Percentiles rank a stretch among this genome's conserved stretches.
phyloP scores from a whole-genome alignment of 768 basidiomycete species.

The Daedaleopsis nitida region DNA sequence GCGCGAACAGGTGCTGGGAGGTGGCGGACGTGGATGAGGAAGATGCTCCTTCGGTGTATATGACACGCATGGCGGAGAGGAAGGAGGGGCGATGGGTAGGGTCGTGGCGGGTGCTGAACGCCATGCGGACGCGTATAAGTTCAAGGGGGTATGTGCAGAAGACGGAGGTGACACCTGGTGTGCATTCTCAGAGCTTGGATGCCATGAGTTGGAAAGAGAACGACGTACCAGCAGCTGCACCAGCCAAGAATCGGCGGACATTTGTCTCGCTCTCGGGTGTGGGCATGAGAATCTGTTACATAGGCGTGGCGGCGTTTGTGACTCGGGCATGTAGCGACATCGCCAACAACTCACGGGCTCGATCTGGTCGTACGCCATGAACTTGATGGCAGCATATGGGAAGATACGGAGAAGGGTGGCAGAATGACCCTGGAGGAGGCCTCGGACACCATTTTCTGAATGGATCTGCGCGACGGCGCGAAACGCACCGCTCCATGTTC shows the following conservation, averaged over 20 bases:
- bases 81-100: slow-evolving; percentile 48
- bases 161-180: slow-evolving; percentile 81
- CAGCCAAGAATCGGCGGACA: slow-evolving; percentile 77
- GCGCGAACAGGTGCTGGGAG: slow-evolving; percentile 46
- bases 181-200: background rate
- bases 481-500: slow-evolving; percentile 74
- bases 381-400: slow-evolving; percentile 97
- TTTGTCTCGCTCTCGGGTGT: slow-evolving; percentile 78
- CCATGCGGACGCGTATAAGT: slow-evolving; percentile 93
- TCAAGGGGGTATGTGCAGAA: slow-evolving; percentile 95
- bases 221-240: slow-evolving; percentile 78
- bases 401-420: slow-evolving; percentile 93
- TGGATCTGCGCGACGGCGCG: slow-evolving; percentile 78
- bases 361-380: slow-evolving; percentile 92
- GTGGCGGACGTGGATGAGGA: slow-evolving; percentile 27
- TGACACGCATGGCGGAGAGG: slow-evolving; percentile 54
- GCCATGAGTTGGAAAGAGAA: background rate
- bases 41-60: slow-evolving; percentile 67
- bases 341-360: slow-evolving; percentile 57
- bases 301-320: background rate
- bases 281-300: slow-evolving; percentile 80
- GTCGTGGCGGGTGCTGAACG: slow-evolving; percentile 64
- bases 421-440: slow-evolving; percentile 94
- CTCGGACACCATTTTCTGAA: slow-evolving; percentile 64
- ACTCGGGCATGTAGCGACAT: background rate